Evolutionary conservation across 2,329 filamentous ascomycete genomes (phyloP), one percentile per base, ranked within the genome.

Genomic region (Hypoxylon sp.): DNA sequence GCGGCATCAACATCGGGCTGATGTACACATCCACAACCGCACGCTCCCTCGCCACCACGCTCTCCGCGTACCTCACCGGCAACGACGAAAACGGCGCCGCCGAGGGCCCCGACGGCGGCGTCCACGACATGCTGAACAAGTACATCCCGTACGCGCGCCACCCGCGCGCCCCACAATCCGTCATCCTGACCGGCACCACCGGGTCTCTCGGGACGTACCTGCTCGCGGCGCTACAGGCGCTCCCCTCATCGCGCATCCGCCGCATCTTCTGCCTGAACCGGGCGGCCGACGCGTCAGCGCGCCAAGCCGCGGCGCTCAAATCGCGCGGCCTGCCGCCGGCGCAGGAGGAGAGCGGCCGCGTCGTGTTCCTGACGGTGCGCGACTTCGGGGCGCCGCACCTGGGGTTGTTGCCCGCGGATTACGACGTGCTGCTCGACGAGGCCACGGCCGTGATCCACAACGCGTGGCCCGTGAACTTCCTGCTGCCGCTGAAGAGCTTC

Each of bases 401-500:
- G 1, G 73, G 74, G 3, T 64, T 76, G 5, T 13, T 51, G 3
- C 29, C 54, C 1, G 50, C 47, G 0, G 68, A 71, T 10, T 75
- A 76, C 56, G 63, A 56, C 6, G 19, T 6, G 2, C 69, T 76
- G 0, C 42, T 53, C 2, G 17, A 48, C 1, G 68, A 74, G 29
- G 27, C 70, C 2, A 75, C 73, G n/a, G 56, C 54, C 2, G 70
- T 76, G 6, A 52, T 76, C 8, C 74, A 76, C 51, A 75, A 75
- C 48, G 73, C 74, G 11, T 76, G 71, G 55, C 70, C 74, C 7
- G 74, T 76, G 15, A 75, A 75, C 53, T 76, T 75, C 64, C 53
- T 75, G 10, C 71, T 75, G 32, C 68, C 68, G 19, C 60, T 75
- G 0, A 32, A 55, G 13, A 67, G 71, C 3, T 75, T 76, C 52